phyloP scores from a whole-genome alignment of 2,329 filamentous ascomycete genomes.

The Aspergillus terreus region DNA sequence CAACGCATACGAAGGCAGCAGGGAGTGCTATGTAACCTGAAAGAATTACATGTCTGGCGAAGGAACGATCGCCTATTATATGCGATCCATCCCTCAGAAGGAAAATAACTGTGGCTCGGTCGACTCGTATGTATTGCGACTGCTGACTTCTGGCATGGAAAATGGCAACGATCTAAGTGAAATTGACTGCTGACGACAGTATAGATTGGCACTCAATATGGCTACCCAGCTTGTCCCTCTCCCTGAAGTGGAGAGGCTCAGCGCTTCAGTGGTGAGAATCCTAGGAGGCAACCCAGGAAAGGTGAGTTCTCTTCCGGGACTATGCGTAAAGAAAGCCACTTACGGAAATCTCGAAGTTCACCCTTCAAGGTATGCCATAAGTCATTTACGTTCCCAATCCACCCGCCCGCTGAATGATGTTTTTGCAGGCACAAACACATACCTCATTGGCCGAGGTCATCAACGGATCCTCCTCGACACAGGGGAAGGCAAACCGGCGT shows the following conservation, averaged over 20 bases:
- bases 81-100: no score
- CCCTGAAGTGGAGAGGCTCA: constrained; percentile 72
- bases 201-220: constrained; percentile 42
- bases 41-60: neutral
- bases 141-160: no score
- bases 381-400: neutral
- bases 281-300: constrained; percentile 89
- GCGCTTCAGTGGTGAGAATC: constrained; percentile 74
- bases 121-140: no score
- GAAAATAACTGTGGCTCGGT: no score
- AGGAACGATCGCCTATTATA: no score
- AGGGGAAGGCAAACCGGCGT: constrained; percentile 73
- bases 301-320: constrained; percentile 35
- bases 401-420: neutral
- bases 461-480: constrained; percentile 82
- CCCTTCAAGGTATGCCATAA: constrained; percentile 51
- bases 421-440: constrained; percentile 77
- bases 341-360: constrained; percentile 41
- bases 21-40: neutral
- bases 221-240: constrained; percentile 60
- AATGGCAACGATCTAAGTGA: no score
- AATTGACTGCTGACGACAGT: no score
- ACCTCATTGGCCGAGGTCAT: constrained; percentile 74
- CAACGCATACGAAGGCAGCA: neutral
- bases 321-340: no score